Evolutionary conservation across 148 eudicot species (phyloP), one percentile per base, ranked within the genome.

Genomic region (Amaranthus hypochondriacus): DNA sequence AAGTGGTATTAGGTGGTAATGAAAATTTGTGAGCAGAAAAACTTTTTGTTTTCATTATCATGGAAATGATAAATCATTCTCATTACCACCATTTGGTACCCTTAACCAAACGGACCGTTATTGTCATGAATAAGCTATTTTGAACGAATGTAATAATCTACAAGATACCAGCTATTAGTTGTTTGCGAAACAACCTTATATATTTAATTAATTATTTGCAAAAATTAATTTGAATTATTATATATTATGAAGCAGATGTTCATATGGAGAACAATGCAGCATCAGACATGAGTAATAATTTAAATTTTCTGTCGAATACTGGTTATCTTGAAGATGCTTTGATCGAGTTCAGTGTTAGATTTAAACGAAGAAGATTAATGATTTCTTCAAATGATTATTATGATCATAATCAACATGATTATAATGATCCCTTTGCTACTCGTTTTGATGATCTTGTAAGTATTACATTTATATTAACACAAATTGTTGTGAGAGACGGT

Each of bases 271-370:
- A 15, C 57, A 70, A 66, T 66, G 65, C 60, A 59, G 64, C 73
- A 74, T 56, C 61, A 8, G 52, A 46, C 42, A 61, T n/a, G 58
- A 51, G 46, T 52, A 69, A 53, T 62, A 56, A 44, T 59, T 67
- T 60, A 65, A 75, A 76, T 76, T 60, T 66, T 39, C 72, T 77
- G 52, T 81, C 97, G 2, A 28, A 28, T 28, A 85, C 90, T 2
- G 97, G 97, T 2, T 92, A 92, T 71, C 82, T 92, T 9, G 82
- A 92, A 84, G 97, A 92, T 80, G 97, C 92, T 55, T 76, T 92
- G 72, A 81, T 85, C 42, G 89, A 89, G 75, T 89, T 88, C 71
- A 80, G 73, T 61, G 66, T 79, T 53, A 75, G 74, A 4, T 83
- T 87, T 12, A 92, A 92, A 79, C 79, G 95, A 62, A 76, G 92